A percentile compares a stretch with the other conserved stretches of the same genome.
These are phyloP conservation scores for Lactarius evosmus DNA, from an alignment of 768 basidiomycete genomes.

Conservation along the genomic window DNA sequence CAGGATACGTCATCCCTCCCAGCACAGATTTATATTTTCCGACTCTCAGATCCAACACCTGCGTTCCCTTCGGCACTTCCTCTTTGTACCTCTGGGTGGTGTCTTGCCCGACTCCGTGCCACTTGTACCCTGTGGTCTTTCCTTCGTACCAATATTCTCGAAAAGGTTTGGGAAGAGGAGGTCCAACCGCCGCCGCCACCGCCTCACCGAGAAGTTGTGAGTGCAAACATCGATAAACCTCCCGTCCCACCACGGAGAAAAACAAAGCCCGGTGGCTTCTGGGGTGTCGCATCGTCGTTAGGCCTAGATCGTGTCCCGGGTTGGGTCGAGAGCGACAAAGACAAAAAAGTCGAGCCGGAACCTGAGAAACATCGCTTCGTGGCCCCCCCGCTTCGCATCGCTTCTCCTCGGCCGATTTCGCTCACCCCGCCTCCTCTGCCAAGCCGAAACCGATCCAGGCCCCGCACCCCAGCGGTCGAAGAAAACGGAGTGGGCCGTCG, in stretches of 20 bases:
- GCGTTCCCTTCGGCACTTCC: slow-evolving; percentile 41
- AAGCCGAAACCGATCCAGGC: slow-evolving; percentile 22
- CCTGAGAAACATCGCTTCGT: slow-evolving; percentile 35
- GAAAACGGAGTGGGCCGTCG: slow-evolving; percentile 2
- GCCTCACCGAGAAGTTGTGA: slow-evolving; percentile 22
- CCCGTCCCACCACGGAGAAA: slow-evolving; percentile 61
- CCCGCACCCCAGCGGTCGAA: background rate
- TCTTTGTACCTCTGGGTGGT: slow-evolving; percentile 83
- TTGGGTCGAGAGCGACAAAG: slow-evolving; percentile 46
- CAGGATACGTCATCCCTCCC: slow-evolving; percentile 30
- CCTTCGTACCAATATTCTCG: slow-evolving; percentile 75
- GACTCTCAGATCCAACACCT: slow-evolving; percentile 42
- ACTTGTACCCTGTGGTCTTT: slow-evolving; percentile 93
- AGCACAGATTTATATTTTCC: slow-evolving; percentile 65
- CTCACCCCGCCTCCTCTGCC: slow-evolving; percentile 26
- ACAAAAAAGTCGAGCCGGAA: slow-evolving; percentile 29
- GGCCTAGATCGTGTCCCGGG: slow-evolving; percentile 48
- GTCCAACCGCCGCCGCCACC: slow-evolving; percentile 38
- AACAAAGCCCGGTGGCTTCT: slow-evolving; percentile 42
- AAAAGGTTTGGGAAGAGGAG: slow-evolving; percentile 88
- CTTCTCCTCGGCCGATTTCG: slow-evolving; percentile 16
- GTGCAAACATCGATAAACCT: slow-evolving; percentile 42
- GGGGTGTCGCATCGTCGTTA: slow-evolving; percentile 65
- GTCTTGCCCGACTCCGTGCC: slow-evolving; percentile 71
- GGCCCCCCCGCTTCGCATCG: slow-evolving; percentile 20